These are phyloP conservation scores for Hansenula lynferdii DNA, from an alignment of 1,139 yeast genomes.

Conservation along the genomic window DNA sequence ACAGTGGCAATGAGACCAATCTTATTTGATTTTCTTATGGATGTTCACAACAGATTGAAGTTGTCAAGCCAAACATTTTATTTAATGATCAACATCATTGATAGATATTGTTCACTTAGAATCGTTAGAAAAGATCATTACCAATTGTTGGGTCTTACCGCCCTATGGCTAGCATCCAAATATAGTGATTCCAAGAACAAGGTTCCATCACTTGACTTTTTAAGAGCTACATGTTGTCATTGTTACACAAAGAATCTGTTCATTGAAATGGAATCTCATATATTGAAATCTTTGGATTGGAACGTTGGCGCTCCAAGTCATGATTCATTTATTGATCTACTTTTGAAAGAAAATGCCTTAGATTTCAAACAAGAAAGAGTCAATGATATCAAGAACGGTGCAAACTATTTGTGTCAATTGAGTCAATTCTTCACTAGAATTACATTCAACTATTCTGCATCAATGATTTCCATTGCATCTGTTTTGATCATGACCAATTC, in stretches of 20 bases:
- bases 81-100: conserved; percentile 77
- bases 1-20: conserved; percentile 88
- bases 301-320: conserved; percentile 51
- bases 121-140: conserved; percentile 71
- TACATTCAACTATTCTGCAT: conserved; percentile 48
- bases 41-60: conserved; percentile 74
- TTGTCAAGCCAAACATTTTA: conserved; percentile 78
- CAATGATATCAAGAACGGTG: conserved; percentile 48
- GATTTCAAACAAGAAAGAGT: conserved; percentile 24
- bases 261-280: conserved; percentile 64
- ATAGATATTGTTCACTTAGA: conserved; percentile 85
- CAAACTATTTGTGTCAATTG: conserved; percentile 60
- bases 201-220: conserved; percentile 51
- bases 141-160: conserved; percentile 64
- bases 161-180: conserved; percentile 73
- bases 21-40: conserved; percentile 78
- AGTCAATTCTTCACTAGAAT: conserved; percentile 58
- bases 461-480: conserved; percentile 55
- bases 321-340: conserved; percentile 57
- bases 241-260: conserved; percentile 56
- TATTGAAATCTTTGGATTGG: conserved; percentile 57
- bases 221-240: conserved; percentile 48
- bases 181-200: conserved; percentile 64
- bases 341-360: conserved; percentile 29
- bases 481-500: conserved; percentile 24